Evolutionary conservation across 345 rosid genomes (phyloP), one percentile per base, ranked within the genome.

Genomic region (Lumnitzera racemosa): DNA sequence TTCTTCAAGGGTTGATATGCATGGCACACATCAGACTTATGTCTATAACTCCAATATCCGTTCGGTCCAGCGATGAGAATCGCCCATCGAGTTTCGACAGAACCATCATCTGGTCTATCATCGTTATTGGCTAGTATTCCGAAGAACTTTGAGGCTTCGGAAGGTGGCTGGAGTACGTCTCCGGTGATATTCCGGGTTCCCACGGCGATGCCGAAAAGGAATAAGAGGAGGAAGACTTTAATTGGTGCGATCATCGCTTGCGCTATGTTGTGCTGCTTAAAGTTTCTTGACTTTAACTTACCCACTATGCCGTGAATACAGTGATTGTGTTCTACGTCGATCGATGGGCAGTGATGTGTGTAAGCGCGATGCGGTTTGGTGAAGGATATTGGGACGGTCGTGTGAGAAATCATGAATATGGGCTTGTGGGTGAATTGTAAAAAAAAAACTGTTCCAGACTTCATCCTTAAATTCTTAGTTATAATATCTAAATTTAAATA

Each of bases 1-100:
- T 81, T 88, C 59, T 75, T 83, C 13, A 92, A 79, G 47, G 90
- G 53, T 70, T 92, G 97, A 74, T 89, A 90, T 14, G 97, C 97
- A 65, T 90, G 98, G 63, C 98, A 92, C 11, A 92, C 86, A 70
- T 92, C 98, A 1, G 98, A 91, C 98, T 92, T 0, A 49, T 95
- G 99, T 63, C 99, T 71, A 72, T 90, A 95, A 68, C 90, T 95
- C 97, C 96, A 85, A 62, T 84, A 95, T 20, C 96, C 96, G 46
- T 67, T 84, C 20, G 99, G 90, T 78, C 99, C 97, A 13, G 97
- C 99, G 55, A 86, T 83, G 49, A 95, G 77, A 52, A 95, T 86
- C 55, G 97, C 99, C 99, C 99, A 94, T 76, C 89, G 76, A 1
- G 95, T 90, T 53, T 94, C 96, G 12, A 70, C 24, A 1, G 81